Base-by-base conservation (phyloP, 805 yeast genomes). In the Saturnispora sanitii region DNA sequence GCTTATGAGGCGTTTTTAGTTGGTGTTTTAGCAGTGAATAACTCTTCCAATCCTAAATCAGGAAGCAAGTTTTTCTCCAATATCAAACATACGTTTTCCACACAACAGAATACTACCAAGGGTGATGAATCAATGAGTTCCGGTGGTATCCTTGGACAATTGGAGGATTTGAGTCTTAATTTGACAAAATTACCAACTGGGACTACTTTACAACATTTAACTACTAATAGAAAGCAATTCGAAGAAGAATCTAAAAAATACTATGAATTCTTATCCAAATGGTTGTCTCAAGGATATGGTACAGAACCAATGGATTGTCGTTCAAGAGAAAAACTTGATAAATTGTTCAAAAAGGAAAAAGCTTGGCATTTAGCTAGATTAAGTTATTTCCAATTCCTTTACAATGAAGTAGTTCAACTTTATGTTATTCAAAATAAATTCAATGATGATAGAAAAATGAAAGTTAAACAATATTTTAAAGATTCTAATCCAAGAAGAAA, bases 201-300 rank as follows among this genome's bases (percentile, higher is more conserved):
- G 3, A 46, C 44, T 1, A 21, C 37, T 1, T 33, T 33, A 11
- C 35, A 37, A 4, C 41, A 44, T 18, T 22, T 44, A 5, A 34
- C 25, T 16, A 15, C 51, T 5, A 49, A 44, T 16, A 61, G 52
- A 34, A 51, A 51, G 23, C 38, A 43, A 5, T 62, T 62, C 40
- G 66, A 61, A 43, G 66, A 62, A 18, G 66, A 62, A 42, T 58
- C 64, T 28, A 58, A 57, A 39, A 57, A 53, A 29, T 62, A 52
- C 44, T 62, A 62, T 40, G 63, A 60, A 13, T 62, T 64, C 62
- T 37, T 61, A 11, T 57, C 62, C 3, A 60, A 58, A 41, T 48
- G 57, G 27, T 44, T 61, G 33, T 47, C 58, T 30, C 59, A 64
- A 1, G 64, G 64, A 1, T 60, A 57, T 40, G 43, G 57, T 3